These are phyloP conservation scores for Agrostemma githago DNA, from an alignment of 148 eudicot species.

Conservation along the genomic window DNA sequence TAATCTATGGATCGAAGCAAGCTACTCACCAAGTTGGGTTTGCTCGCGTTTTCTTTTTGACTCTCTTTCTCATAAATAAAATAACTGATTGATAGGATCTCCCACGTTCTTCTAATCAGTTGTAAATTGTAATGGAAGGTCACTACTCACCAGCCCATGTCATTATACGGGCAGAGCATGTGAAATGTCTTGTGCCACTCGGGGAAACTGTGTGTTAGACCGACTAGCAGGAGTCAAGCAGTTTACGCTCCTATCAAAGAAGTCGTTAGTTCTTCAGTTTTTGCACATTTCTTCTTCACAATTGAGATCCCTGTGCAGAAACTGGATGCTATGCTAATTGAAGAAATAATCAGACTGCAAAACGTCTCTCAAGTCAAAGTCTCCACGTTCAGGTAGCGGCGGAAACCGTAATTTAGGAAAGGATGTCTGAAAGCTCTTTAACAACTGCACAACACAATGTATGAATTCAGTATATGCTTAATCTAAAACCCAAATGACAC, in stretches of 20 bases:
- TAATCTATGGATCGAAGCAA: not conserved
- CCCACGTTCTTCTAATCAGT: not conserved
- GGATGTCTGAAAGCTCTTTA: constrained; percentile 61
- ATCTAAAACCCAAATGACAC: not conserved
- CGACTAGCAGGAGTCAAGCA: not conserved
- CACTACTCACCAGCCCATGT: not conserved
- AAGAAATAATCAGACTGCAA: constrained; percentile 75
- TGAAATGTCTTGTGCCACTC: not conserved
- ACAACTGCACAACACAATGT: constrained; percentile 40
- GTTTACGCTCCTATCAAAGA: not conserved
- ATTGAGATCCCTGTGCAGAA: not conserved
- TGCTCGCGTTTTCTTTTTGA: not conserved
- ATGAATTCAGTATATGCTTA: constrained; percentile 5
- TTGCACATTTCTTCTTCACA: not conserved
- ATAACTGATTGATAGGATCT: too few relatives aligned
- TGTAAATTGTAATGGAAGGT: not conserved
- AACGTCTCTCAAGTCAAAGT: constrained; percentile 80
- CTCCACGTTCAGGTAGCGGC: constrained; percentile 90
- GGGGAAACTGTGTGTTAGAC: too few relatives aligned
- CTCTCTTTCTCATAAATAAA: not conserved
- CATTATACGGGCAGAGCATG: not conserved
- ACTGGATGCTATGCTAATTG: constrained; percentile 35
- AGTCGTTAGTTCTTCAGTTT: not conserved
- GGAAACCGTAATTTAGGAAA: constrained; percentile 72
- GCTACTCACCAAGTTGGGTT: not conserved